A percentile compares a stretch with the other conserved stretches of the same genome.
Evolutionary conservation across 1,284 basidiomycete species (phyloP).

Genomic region (Moesziomyces globuligerus): DNA sequence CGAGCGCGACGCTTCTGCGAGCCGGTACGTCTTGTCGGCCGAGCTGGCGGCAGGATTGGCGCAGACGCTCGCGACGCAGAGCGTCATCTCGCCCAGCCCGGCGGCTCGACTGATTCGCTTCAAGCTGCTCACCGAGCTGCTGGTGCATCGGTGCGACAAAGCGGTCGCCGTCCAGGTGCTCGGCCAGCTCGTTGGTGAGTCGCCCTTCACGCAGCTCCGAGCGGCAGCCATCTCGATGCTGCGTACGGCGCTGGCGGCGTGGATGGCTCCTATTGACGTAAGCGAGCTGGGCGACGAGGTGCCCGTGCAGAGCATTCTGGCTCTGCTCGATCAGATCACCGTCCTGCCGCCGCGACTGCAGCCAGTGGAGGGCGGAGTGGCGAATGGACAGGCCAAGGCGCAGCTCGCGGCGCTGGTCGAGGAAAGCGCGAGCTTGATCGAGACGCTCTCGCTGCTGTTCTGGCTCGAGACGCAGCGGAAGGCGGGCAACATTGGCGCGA

Average conservation of each 20-base stretch:
- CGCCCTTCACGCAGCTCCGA: slow-evolving; percentile 53
- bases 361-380: not conserved
- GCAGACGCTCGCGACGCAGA: slow-evolving; percentile 52
- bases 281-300: not conserved
- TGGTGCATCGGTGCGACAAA: slow-evolving; percentile 18
- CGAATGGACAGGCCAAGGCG: not conserved
- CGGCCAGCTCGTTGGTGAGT: slow-evolving; percentile 35
- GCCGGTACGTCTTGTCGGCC: slow-evolving; percentile 7
- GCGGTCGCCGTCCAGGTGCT: slow-evolving; percentile 15
- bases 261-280: not conserved
- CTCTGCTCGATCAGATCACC: slow-evolving; percentile 10
- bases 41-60: slow-evolving; percentile 32
- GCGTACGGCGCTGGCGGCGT: slow-evolving; percentile 2
- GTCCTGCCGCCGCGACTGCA: slow-evolving; percentile 6
- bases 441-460: slow-evolving; percentile 23
- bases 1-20: slow-evolving; percentile 19
- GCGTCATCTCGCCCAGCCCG: slow-evolving; percentile 47
- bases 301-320: not conserved
- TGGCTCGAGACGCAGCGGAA: slow-evolving; percentile 20
- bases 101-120: slow-evolving; percentile 37
- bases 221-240: slow-evolving; percentile 37
- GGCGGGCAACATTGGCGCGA: not conserved
- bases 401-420: slow-evolving; percentile 4
- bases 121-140: slow-evolving; percentile 33
- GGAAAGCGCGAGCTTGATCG: slow-evolving; percentile 18